Evolutionary conservation across 2,329 filamentous ascomycete genomes (phyloP), one percentile per base, ranked within the genome.

Genomic region (Penicillium sp.): DNA sequence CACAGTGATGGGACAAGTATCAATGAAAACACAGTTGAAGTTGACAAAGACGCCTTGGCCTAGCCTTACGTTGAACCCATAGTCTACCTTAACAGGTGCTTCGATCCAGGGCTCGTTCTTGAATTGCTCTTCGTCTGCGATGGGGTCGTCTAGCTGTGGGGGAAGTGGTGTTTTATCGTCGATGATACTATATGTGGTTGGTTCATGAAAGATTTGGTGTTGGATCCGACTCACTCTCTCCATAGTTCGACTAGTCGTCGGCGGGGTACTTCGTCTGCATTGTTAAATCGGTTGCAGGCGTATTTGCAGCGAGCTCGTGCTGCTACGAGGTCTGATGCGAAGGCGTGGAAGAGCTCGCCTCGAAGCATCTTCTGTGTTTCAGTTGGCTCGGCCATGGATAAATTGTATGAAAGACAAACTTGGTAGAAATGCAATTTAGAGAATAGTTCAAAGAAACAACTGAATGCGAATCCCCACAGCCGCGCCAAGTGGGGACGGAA

Each of bases 41-140:
- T 86, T 95, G 64, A 95, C 77, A 60, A 83, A 93, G 11, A 87
- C 86, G 44, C 82, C 81, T 36, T 79, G 71, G 14, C 86, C 88
- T 6, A 90, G 65, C 46, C 76, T 79, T 37, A 91, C 73, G 52
- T 93, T 89, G 58, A 77, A 83, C 3, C 89, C 89, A 58, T 93
- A 91, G 68, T 94, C 88, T 50, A 85, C 77, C 37, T 75, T 79
- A 43, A 93, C 73, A 0, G 87, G 87, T 0, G 77, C 69, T 50
- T 87, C 82, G 18, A 91, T 74, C 77, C 81, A 89, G 0, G 87
- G 81, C 22, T 85, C 75, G 27, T 84, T 72, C 18, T 74, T 72
- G 27, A 93, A 78, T 1, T 84, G 71, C 14, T 70, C 74, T 8
- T 84, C 82, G 52, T 93, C 86, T 54, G 80, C 81, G 44, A 79